Conservation (phyloP, 208 protist genomes). For the Trypanosoma grayi region DNA sequence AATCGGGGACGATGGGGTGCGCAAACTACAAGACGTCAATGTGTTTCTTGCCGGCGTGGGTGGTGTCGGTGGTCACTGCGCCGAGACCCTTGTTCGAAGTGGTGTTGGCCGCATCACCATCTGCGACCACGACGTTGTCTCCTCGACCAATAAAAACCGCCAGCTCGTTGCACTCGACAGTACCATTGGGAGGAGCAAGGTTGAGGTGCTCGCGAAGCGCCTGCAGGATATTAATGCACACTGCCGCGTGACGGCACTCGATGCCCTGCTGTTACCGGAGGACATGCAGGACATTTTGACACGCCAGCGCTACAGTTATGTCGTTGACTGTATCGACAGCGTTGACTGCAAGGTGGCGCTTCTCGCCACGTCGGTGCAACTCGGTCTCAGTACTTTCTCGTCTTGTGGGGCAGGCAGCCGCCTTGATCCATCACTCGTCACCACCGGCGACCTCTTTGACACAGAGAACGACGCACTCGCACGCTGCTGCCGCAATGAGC, state of each 20-base stretch:
- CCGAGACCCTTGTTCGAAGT: slow-evolving; percentile 79
- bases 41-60: slow-evolving; percentile 84
- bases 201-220: slow-evolving; percentile 64
- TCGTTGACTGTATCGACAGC: slow-evolving; percentile 92
- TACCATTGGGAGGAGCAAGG: slow-evolving; percentile 87
- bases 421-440: slow-evolving; percentile 64
- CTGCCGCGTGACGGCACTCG: slow-evolving; percentile 68
- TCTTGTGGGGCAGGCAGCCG: slow-evolving; percentile 85
- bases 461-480: slow-evolving; percentile 81
- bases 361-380: slow-evolving; percentile 51
- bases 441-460: slow-evolving; percentile 66
- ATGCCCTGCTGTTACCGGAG: slow-evolving; percentile 61
- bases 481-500: slow-evolving; percentile 53
- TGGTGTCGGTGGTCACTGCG: slow-evolving; percentile 87
- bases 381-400: slow-evolving; percentile 61
- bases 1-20: slow-evolving; percentile 74
- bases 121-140: slow-evolving; percentile 87
- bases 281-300: slow-evolving; percentile 74
- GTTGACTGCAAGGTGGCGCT: slow-evolving; percentile 86
- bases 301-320: slow-evolving; percentile 73
- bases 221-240: slow-evolving; percentile 78
- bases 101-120: slow-evolving; percentile 89
- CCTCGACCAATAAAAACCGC: slow-evolving; percentile 87
- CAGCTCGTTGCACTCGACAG: slow-evolving; percentile 89
- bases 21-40: slow-evolving; percentile 49